These are phyloP conservation scores for Microdochium paspali DNA, from an alignment of 2,329 filamentous ascomycete species.

Conservation along the genomic window DNA sequence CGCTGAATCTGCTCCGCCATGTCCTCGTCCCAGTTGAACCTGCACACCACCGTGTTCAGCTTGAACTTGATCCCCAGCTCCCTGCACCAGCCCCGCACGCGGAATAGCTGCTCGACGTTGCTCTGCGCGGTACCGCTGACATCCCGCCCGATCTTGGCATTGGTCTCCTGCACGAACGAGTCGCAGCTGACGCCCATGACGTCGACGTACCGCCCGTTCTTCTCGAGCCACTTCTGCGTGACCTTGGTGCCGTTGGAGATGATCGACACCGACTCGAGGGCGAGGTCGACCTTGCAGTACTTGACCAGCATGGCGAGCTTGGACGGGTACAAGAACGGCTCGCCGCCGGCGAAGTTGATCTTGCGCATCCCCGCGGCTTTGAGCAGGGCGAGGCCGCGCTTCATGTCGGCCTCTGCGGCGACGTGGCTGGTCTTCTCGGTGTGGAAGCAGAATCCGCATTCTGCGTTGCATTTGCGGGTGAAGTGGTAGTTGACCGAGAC, in stretches of 20 bases:
- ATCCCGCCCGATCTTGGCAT: conserved; percentile 40
- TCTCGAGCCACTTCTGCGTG: conserved; percentile 28
- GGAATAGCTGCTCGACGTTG: conserved; percentile 33
- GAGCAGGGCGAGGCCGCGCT: conserved; percentile 33
- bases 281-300: conserved; percentile 37
- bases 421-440: conserved; percentile 38
- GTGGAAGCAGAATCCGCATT: conserved; percentile 48
- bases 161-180: conserved; percentile 39
- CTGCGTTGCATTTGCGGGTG: conserved; percentile 35
- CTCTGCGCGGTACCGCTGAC: conserved; percentile 35
- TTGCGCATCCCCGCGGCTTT: conserved; percentile 42
- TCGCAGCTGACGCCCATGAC: conserved; percentile 47
- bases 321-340: conserved; percentile 40
- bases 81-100: conserved; percentile 33
- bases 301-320: conserved; percentile 30
- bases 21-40: conserved; percentile 38
- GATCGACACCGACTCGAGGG: conserved; percentile 40
- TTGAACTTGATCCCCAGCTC: conserved; percentile 43
- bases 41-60: conserved; percentile 44
- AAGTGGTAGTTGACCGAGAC: conserved; percentile 38
- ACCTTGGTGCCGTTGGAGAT: conserved; percentile 43
- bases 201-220: conserved; percentile 34
- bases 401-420: conserved; percentile 27
- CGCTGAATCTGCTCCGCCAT: conserved; percentile 28
- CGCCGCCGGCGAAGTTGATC: conserved; percentile 45